Conservation (phyloP, 2,329 filamentous ascomycete species). For the Cadophora sp. region DNA sequence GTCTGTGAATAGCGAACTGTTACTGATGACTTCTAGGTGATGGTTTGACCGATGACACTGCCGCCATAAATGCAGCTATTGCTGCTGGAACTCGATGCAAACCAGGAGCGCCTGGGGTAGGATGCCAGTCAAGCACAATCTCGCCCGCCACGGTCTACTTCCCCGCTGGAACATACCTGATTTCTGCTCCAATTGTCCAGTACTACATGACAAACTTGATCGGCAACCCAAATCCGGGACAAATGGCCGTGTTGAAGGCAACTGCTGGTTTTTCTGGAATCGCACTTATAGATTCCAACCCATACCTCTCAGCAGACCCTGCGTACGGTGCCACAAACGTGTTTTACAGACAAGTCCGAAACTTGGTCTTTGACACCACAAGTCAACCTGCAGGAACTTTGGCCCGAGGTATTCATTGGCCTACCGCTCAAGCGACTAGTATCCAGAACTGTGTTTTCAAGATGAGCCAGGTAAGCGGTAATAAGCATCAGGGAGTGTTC, state of each 20-base stretch:
- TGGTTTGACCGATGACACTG: constrained; percentile 79
- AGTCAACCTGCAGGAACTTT: constrained; percentile 36
- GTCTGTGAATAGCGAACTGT: background rate
- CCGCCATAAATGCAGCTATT: constrained; percentile 73
- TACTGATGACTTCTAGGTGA: constrained; percentile 46
- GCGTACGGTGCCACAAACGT: constrained; percentile 78
- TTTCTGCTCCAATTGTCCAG: constrained; percentile 34
- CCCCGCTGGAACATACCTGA: constrained; percentile 36
- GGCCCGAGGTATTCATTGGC: constrained; percentile 57
- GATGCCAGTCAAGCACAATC: constrained; percentile 53
- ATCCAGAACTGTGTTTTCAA: constrained; percentile 68
- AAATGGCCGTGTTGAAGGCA: constrained; percentile 76
- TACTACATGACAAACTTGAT: constrained; percentile 38
- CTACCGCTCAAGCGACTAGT: constrained; percentile 61
- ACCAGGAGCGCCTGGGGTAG: constrained; percentile 52
- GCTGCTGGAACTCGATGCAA: constrained; percentile 35
- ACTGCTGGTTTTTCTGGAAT: constrained; percentile 76
- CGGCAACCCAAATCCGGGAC: constrained; percentile 39
- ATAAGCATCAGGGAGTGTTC: constrained; percentile 64
- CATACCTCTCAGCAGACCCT: constrained; percentile 58
- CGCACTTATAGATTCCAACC: constrained; percentile 85
- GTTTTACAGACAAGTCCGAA: constrained; percentile 70
- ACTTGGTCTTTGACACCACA: constrained; percentile 67
- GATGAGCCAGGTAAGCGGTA: constrained; percentile 55
- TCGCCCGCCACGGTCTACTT: constrained; percentile 49